Base-by-base conservation (phyloP, 2,329 filamentous ascomycete genomes). In the Orbilia oligospora region DNA sequence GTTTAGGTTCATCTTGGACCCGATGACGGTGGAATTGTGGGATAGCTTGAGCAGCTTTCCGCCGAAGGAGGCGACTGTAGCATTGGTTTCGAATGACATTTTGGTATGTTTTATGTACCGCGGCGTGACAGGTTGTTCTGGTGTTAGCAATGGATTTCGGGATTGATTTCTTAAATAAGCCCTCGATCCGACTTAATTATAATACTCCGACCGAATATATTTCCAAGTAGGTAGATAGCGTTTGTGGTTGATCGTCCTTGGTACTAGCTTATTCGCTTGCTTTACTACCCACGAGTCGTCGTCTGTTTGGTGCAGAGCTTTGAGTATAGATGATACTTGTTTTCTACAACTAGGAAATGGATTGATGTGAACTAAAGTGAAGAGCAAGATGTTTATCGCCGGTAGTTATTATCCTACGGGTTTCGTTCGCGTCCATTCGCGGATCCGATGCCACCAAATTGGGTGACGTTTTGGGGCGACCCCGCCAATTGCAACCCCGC, bases 1-100 rank as follows among this genome's bases (percentile, higher is more conserved):
- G 86, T 97, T 97, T 83, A 98, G 89, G 84, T 89, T 90, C 95
- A 98, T 99, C 83, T 94, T 90, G 81, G 93, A 97, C 82, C 89
- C 90, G 72, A 93, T 97, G 79, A 90, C 88, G 81, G 88, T 86
- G 71, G 94, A 93, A 83, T 91, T 86, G 88, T 99, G 96, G 82
- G 91, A 90, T 80, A 99, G 92, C 88, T 99, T 98, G 82, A 97
- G 89, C 77, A 99, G 91, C 86, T 94, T 94, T 84, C 96, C 96
- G 84, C 94, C 95, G 84, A 97, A 98, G 84, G 91, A 93, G 87
- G 91, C 89, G 85, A 98, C 97, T 80, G 92, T 93, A 78, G 93
- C 91, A 84, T 92, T 97, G 81, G 92, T 97, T 84, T 92, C 93
- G 87, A 98, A 94, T 76, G 67, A 12, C 73, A 77, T 77, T 53